Base-by-base conservation (phyloP, 345 rosid genomes). In the Lumnitzera littorea region DNA sequence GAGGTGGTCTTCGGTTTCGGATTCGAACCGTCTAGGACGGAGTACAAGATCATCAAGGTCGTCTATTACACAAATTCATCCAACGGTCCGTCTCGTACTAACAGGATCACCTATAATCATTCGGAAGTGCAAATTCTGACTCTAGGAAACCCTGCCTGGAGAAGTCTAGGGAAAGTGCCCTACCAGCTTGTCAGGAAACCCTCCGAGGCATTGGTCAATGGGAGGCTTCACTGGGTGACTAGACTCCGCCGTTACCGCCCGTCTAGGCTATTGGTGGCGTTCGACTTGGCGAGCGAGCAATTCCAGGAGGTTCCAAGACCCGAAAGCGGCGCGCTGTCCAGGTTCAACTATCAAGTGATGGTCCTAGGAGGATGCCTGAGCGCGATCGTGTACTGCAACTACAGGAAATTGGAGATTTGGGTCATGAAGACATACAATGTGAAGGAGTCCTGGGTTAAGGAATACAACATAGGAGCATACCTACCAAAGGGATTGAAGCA, bases 361-460 rank as follows among this genome's bases (percentile, higher is more conserved):
- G 85, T 69, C 14, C 74, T 89, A 2, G 69, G 62, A 61, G 89
- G 86, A 3, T 80, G 87, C 63, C 84, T 92, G 11, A 73, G 82
- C 3, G 96, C 91, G 2, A 72, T 80, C 2, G 94, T 81, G 46
- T 79, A 78, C 64, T 85, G 96, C 20, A 84, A 77, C 64, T 83
- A 87, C 56, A 79, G 85, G 65, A 82, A 80, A 73, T 20, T 89
- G 72, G 98, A 89, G 72, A 84, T 89, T 17, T 92, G 98, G 98
- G 83, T 81, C 0, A 89, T 91, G 98, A 86, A 79, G 72, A 80
- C 64, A 25, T 86, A 88, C 58, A 67, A 79, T 50, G 85, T 63
- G 61, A 82, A 80, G 47, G 91, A 79, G 46, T 86, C 98, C 5
- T 91, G 98, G 98, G 62, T 66, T 0, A 91, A 78, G 62, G 78